These are phyloP conservation scores for Epichloe hybrida DNA, from an alignment of 2,329 filamentous ascomycete genomes.

Conservation along the genomic window DNA sequence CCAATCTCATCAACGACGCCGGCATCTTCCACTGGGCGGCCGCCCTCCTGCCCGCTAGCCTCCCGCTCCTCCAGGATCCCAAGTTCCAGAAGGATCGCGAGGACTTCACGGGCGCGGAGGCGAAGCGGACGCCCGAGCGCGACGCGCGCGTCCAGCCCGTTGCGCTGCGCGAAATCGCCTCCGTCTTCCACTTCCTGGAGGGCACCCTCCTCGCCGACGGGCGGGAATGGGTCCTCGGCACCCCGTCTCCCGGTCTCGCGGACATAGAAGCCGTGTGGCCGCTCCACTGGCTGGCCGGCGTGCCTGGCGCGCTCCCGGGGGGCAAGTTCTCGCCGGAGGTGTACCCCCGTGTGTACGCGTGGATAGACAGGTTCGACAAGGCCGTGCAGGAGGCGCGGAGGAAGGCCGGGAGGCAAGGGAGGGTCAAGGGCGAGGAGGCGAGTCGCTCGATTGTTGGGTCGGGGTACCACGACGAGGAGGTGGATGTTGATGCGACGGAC, in stretches of 20 bases:
- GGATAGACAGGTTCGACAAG: conserved; percentile 47
- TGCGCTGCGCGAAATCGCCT: conserved; percentile 39
- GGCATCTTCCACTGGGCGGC: conserved; percentile 41
- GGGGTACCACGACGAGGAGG: conserved; percentile 30
- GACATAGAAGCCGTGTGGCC: conserved; percentile 60
- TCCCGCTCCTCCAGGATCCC: conserved; percentile 41
- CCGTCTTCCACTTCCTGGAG: conserved; percentile 46
- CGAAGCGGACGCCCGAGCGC: conserved; percentile 12
- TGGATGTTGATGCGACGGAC: conserved; percentile 34
- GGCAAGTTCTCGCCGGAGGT: conserved; percentile 34
- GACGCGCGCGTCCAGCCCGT: conserved; percentile 30
- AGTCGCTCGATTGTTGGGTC: conserved; percentile 30
- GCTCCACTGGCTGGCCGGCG: conserved; percentile 48
- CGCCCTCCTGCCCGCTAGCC: conserved; percentile 41
- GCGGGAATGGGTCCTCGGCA: conserved; percentile 48
- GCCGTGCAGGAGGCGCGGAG: conserved; percentile 29
- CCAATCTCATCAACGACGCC: conserved; percentile 40
- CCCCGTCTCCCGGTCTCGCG: conserved; percentile 38
- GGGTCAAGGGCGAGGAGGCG: conserved; percentile 41
- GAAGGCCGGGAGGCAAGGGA: conserved; percentile 21
- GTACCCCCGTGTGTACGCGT: conserved; percentile 47
- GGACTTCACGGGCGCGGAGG: conserved; percentile 20
- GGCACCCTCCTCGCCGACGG: conserved; percentile 49
- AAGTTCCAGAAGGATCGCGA: conserved; percentile 45
- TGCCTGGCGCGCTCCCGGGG: conserved; percentile 41